Evolutionary conservation across 2,329 filamentous ascomycete species (phyloP), one percentile per base, ranked within the genome.

Genomic region (Sporothrix dimorphospora): DNA sequence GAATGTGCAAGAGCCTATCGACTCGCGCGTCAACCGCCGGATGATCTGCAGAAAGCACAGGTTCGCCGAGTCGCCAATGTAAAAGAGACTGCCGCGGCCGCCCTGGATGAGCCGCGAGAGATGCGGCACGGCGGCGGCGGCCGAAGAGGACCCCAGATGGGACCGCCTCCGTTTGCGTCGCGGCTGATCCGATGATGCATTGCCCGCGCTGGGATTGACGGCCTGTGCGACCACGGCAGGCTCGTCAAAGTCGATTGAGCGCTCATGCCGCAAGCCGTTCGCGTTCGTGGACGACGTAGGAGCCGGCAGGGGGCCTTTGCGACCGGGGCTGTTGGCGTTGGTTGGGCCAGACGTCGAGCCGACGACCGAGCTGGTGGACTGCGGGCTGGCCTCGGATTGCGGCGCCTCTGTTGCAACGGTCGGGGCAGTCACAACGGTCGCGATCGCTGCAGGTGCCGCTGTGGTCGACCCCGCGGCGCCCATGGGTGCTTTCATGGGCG

Each of bases 61-160:
- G 4, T 79, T 80, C 8, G 79, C 79, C 21, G 80, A 79, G 73
- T 81, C 80, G n/a, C 80, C 80, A 38, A 81, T 78, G 63, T 81
- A 81, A 76, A 81, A 79, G 74, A 79, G 79, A 40, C 77, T 78
- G 19, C 79, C 79, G 47, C 78, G 76, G 7, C 76, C 78, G 42
- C 80, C 79, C 51, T 80, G 76, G 7, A 81, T 75, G 12, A 81
- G 76, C 0, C 80, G 76, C 9, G 80, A 80, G 11, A 78, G 71
- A 24, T 75, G 76, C 5, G 76, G 76, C 19, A 77, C 76, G 14
- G 61, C 65, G 0, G 74, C 69, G n/a, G 71, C 57, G 3, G 66
- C 24, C 42, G 66, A 40, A 2, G 55, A 27, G 19, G 71, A 57
- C 19, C 30, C n/a, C 12, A 70, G 24, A 14, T 72, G 27, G n/a